Evolutionary conservation across 352 stramenopile genomes (phyloP).

Genomic region (Globisporangium apiculatum): DNA sequence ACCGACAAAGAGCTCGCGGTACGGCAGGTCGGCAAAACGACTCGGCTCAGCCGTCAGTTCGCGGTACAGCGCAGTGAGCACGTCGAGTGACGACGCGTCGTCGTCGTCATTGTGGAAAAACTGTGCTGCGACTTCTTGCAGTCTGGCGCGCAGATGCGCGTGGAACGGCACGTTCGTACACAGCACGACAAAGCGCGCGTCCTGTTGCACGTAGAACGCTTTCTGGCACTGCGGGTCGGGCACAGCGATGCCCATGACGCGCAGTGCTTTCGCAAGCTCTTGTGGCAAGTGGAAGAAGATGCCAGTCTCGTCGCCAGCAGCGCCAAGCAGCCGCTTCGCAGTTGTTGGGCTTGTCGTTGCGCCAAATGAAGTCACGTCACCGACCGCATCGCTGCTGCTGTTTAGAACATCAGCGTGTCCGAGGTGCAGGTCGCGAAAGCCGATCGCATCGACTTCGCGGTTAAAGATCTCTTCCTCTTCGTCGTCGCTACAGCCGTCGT

Average conservation of each 20-base stretch:
- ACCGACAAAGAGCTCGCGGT: slow-evolving; percentile 25
- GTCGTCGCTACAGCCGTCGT: slow-evolving; percentile 25
- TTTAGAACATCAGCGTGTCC: neutral
- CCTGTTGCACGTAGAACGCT: slow-evolving; percentile 35
- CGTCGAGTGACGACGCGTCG: slow-evolving; percentile 14
- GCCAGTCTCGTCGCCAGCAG: slow-evolving; percentile 13
- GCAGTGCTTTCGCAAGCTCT: slow-evolving; percentile 10
- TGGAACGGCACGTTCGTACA: slow-evolving; percentile 41
- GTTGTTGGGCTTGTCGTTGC: neutral
- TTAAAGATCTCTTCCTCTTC: slow-evolving; percentile 72
- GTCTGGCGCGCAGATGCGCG: slow-evolving; percentile 24
- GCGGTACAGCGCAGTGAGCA: slow-evolving; percentile 26
- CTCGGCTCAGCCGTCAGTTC: slow-evolving; percentile 10
- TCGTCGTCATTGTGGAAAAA: slow-evolving; percentile 29
- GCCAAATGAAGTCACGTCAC: neutral
- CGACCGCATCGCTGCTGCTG: neutral
- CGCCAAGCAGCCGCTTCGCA: neutral
- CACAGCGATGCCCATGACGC: slow-evolving; percentile 41
- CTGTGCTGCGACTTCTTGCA: slow-evolving; percentile 19
- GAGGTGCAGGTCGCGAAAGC: slow-evolving; percentile 21
- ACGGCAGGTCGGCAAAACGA: slow-evolving; percentile 34
- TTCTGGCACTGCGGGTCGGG: slow-evolving; percentile 26
- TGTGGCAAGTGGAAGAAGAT: slow-evolving; percentile 47
- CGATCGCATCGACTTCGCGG: slow-evolving; percentile 42
- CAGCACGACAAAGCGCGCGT: slow-evolving; percentile 44